Evolutionary conservation across 768 basidiomycete species (phyloP).

Genomic region (Boletus rubescentipes): DNA sequence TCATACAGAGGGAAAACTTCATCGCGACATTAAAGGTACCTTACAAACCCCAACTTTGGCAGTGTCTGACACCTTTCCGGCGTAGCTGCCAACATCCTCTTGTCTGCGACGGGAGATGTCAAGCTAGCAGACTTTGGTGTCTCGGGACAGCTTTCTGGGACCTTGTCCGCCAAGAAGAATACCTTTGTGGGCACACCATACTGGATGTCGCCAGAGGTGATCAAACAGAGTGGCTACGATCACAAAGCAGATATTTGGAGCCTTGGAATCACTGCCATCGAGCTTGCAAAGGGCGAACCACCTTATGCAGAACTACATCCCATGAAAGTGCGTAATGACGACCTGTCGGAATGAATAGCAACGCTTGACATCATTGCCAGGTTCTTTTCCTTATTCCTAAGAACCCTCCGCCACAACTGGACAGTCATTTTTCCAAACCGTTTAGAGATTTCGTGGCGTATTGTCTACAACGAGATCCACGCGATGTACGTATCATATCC

Average conservation of each 20-base stretch:
- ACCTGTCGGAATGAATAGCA: not conserved
- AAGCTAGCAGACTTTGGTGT: conserved; percentile 99
- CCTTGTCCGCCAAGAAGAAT: conserved; percentile 92
- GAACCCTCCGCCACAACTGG: conserved; percentile 90
- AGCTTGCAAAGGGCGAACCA: conserved; percentile 95
- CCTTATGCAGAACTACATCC: conserved; percentile 98
- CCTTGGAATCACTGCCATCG: conserved; percentile 95
- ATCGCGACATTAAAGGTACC: conserved; percentile 97
- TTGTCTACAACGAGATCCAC: conserved; percentile 93
- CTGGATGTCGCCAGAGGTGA: conserved; percentile 99
- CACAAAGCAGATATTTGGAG: conserved; percentile 99
- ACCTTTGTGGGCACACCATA: conserved; percentile 98
- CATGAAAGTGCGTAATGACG: conserved; percentile 75
- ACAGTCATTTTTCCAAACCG: conserved; percentile 86
- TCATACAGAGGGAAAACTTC: conserved; percentile 93
- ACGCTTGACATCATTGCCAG: conserved; percentile 37
- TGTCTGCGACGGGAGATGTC: conserved; percentile 91
- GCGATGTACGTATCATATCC: conserved; percentile 57
- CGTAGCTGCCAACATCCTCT: conserved; percentile 88
- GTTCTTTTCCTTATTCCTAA: conserved; percentile 98
- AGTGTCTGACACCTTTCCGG: not conserved
- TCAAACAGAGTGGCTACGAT: conserved; percentile 99
- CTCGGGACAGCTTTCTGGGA: conserved; percentile 93
- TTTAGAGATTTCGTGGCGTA: conserved; percentile 94
- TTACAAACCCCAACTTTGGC: not conserved